A percentile compares a stretch with the other conserved stretches of the same genome.
These are phyloP conservation scores for Colletotrichum coccodes DNA, from an alignment of 2,329 filamentous ascomycete species.

Conservation along the genomic window DNA sequence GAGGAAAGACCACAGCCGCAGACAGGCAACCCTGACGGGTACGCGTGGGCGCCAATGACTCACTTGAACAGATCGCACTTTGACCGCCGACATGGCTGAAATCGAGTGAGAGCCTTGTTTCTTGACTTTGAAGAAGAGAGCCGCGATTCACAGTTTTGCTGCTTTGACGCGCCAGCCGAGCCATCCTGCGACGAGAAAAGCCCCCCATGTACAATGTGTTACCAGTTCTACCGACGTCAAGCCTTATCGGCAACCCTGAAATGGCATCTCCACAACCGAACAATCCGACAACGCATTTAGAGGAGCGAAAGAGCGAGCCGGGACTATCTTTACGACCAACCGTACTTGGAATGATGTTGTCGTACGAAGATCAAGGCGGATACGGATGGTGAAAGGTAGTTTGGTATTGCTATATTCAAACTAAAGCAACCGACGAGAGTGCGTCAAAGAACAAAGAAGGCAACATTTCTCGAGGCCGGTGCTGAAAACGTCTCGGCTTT, in stretches of 20 bases:
- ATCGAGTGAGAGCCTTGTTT: not conserved
- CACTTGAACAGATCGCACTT: not conserved
- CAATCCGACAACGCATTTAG: too few species aligned
- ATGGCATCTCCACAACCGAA: not conserved
- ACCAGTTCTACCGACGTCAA: not conserved
- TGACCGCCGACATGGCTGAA: not conserved
- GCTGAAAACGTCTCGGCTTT: not conserved
- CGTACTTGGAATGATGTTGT: not conserved
- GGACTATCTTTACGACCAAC: too few species aligned
- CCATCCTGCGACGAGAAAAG: not conserved
- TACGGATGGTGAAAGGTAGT: not conserved
- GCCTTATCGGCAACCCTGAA: not conserved
- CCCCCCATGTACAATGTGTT: not conserved
- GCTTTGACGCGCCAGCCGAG: not conserved
- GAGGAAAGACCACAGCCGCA: conserved; percentile 12
- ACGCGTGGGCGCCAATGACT: not conserved
- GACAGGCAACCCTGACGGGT: not conserved
- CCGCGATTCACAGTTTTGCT: not conserved
- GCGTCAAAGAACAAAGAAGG: conserved; percentile 9
- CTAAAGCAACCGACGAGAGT: not conserved
- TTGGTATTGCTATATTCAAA: not conserved
- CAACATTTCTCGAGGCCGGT: not conserved
- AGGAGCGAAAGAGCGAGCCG: not conserved
- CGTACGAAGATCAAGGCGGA: not conserved
- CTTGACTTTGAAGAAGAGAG: not conserved